Base-by-base conservation (phyloP, 192 early-diverging fungal species). In the Endogone sp. region DNA sequence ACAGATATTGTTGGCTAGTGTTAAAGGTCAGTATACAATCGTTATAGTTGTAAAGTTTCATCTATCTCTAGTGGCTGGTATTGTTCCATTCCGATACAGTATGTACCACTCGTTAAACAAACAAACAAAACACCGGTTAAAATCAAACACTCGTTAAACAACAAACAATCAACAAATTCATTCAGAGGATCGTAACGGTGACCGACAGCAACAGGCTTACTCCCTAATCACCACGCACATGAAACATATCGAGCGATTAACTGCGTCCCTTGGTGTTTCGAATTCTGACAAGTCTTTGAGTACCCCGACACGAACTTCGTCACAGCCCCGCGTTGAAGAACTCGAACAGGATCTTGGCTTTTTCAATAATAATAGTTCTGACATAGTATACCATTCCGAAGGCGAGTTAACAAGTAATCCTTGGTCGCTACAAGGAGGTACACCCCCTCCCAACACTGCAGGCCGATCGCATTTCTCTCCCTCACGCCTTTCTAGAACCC, bases 1-100 rank as follows among this genome's bases (percentile, higher is more conserved):
- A 16, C 77, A 87, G 44, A 75, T 92, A 23, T 75, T 92, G 21
- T 68, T 85, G n/a, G 67, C 59, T 3, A 89, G 90, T 21, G 78
- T 88, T 62, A 91, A 90, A 78, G 64, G 91, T 92, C 72, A 60
- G 60, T 62, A 37, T 69, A 4, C 28, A 30, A 61, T 25, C n/a
- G n/a, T n/a, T n/a, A n/a, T n/a, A n/a, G n/a, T n/a, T n/a, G n/a
- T n/a, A n/a, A n/a, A n/a, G n/a, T n/a, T n/a, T n/a, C n/a, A n/a
- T n/a, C n/a, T n/a, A n/a, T n/a, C n/a, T n/a, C n/a, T n/a, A n/a
- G n/a, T n/a, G n/a, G n/a, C n/a, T n/a, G n/a, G n/a, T n/a, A n/a
- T n/a, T n/a, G n/a, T n/a, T n/a, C n/a, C n/a, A n/a, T n/a, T n/a
- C n/a, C n/a, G n/a, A n/a, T n/a, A n/a, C n/a, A n/a, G n/a, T n/a